Evolutionary conservation across 371 early-diverging fungal genomes (phyloP), one percentile per base, ranked within the genome.

Genomic region (Sporodiniella umbellata): DNA sequence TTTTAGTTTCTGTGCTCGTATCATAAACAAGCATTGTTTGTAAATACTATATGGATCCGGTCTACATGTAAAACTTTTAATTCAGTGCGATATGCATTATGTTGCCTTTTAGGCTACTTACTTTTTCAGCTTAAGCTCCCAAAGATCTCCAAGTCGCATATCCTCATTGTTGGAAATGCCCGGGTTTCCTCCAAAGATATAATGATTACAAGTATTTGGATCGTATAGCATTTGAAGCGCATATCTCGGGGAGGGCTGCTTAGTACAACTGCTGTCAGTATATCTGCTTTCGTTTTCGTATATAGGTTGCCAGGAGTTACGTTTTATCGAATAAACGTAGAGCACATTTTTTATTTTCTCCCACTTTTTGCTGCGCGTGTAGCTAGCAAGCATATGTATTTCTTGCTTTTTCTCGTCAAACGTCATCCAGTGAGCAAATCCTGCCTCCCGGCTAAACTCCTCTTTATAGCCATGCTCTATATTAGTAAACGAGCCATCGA

Each of bases 161-260:
- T 64, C 75, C 14, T 68, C 54, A 31, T 82, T 68, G 10, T 54
- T 60, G 4, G 53, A 45, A 25, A 82, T 87, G 0, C 91, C 90
- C 8, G 93, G 92, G 56, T 93, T 93, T 11, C 96, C 96, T 10
- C 94, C 96, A 73, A 94, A 93, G 37, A 94, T 52, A 64, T 87
- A 93, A 24, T 92, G 88, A 0, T 72, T 61, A 44, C 62, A 76
- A 7, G 75, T 68, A 5, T 50, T 57, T 0, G 71, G 62, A 48
- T 93, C 86, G 58, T 89, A 92, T 0, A 90, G 87, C 60, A 94
- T 64, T 55, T 92, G 93, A 61, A 92, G 92, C 0, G 94, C 96
- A 72, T 84, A 93, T 21, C 96, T 75, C 11, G 93, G 93, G 15
- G 18, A 14, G 45, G 25, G 4, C n/a, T 7, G 18, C 8, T 6